Evolutionary conservation across 305 asterid genomes (phyloP).

Genomic region (Fraxinus latifolia): DNA sequence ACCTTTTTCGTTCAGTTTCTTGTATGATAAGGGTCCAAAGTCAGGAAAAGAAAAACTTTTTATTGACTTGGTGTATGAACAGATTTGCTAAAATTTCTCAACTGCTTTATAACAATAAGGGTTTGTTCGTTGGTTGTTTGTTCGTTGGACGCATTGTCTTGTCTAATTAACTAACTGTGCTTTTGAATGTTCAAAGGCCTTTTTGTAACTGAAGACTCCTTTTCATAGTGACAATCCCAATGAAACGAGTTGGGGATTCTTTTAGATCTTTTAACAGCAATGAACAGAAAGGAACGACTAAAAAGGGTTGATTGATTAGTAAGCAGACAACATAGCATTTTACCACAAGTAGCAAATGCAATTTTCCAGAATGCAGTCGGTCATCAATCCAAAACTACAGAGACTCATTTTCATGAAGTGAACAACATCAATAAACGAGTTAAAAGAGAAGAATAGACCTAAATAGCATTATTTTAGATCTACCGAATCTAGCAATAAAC

Average conservation of each 20-base stretch:
- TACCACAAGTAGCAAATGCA: not conserved
- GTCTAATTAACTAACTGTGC: not conserved
- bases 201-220: not conserved
- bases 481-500: not conserved
- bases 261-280: not conserved
- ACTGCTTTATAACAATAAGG: constrained; percentile 35
- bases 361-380: not conserved
- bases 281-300: not conserved
- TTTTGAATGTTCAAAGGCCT: not conserved
- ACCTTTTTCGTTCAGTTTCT: not conserved
- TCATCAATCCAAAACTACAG: not conserved
- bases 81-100: constrained; percentile 19
- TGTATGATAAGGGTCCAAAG: constrained; percentile 7
- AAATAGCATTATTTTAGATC: not conserved
- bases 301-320: not conserved
- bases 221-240: not conserved
- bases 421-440: not conserved
- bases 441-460: not conserved
- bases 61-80: not conserved
- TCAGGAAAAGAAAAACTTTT: not conserved
- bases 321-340: not conserved
- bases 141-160: constrained; percentile 30
- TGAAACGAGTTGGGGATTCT: not conserved
- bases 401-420: not conserved
- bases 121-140: constrained; percentile 21